Percentiles rank a stretch among this genome's conserved stretches.
Conservation (phyloP, 176 grass and related monocot species). For the Elaeis guineensis region DNA sequence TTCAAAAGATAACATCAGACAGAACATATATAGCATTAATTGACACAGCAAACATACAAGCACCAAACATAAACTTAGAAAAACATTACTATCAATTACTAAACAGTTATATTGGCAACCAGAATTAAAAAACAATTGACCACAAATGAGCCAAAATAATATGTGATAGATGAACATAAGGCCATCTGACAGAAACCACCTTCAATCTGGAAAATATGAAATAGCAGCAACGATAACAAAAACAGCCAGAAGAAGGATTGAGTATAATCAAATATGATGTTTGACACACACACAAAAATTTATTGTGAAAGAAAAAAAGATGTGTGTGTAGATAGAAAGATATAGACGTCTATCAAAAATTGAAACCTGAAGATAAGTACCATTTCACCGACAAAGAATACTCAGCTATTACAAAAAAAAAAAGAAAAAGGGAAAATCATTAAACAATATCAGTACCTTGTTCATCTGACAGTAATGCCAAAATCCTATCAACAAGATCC, state of each 20-base stretch:
- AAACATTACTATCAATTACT: no score
- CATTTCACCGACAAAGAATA: background rate
- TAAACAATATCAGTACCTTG: slow-evolving; percentile 29
- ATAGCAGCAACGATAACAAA: background rate
- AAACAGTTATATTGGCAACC: no score
- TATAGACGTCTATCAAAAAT: no score
- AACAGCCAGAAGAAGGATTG: background rate
- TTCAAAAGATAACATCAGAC: no score
- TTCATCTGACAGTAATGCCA: slow-evolving; percentile 36
- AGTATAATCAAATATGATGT: background rate
- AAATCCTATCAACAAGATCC: slow-evolving; percentile 59
- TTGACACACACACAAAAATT: background rate
- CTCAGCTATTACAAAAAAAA: background rate
- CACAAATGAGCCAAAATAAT: no score
- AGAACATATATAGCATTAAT: no score
- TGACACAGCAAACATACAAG: no score
- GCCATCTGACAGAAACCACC: no score
- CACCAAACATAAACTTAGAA: no score
- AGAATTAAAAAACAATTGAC: no score
- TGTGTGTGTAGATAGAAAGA: no score
- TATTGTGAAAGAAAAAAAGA: background rate
- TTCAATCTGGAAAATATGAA: background rate
- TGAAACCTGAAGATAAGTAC: background rate
- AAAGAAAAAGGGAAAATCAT: background rate
- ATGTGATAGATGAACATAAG: no score